A percentile compares a stretch with the other conserved stretches of the same genome.
phyloP scores from a whole-genome alignment of 345 rosid genomes.

The Hibiscus mutabilis region DNA sequence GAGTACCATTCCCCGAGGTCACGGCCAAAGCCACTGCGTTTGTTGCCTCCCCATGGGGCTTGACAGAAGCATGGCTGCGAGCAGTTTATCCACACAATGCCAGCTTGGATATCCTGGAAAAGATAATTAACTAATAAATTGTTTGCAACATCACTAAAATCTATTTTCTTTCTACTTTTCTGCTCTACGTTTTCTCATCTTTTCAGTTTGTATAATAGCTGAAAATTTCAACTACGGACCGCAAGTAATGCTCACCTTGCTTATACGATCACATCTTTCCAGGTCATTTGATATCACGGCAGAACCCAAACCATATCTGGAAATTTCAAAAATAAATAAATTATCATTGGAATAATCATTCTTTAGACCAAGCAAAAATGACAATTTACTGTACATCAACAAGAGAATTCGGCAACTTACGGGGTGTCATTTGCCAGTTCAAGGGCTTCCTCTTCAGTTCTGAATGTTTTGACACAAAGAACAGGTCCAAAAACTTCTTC shows the following conservation, averaged over 20 bases:
- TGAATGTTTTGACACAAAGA: slow-evolving; percentile 80
- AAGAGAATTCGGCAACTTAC: slow-evolving; percentile 37
- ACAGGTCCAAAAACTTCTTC: slow-evolving; percentile 99
- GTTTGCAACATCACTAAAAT: background rate
- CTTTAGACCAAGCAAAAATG: background rate
- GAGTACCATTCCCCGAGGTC: slow-evolving; percentile 93
- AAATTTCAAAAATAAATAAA: background rate
- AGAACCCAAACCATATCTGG: slow-evolving; percentile 73
- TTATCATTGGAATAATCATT: background rate
- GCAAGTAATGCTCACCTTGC: slow-evolving; percentile 49
- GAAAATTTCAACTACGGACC: background rate
- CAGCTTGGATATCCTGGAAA: slow-evolving; percentile 68
- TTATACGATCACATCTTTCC: slow-evolving; percentile 91
- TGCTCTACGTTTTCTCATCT: too few relatives aligned
- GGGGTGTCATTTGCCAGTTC: slow-evolving; percentile 84
- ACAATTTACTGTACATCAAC: background rate
- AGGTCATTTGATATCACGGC: slow-evolving; percentile 88
- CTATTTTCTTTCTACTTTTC: background rate
- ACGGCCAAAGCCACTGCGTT: slow-evolving; percentile 95
- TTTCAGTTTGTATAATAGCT: too few relatives aligned
- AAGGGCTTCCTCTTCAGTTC: slow-evolving; percentile 90
- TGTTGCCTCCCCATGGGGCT: slow-evolving; percentile 98
- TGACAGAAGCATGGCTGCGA: slow-evolving; percentile 97
- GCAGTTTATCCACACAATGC: slow-evolving; percentile 92
- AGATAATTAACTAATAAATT: background rate